Evolutionary conservation across 192 early-diverging fungal species (phyloP), one percentile per base, ranked within the genome.

Genomic region (Paraglomus occultum): DNA sequence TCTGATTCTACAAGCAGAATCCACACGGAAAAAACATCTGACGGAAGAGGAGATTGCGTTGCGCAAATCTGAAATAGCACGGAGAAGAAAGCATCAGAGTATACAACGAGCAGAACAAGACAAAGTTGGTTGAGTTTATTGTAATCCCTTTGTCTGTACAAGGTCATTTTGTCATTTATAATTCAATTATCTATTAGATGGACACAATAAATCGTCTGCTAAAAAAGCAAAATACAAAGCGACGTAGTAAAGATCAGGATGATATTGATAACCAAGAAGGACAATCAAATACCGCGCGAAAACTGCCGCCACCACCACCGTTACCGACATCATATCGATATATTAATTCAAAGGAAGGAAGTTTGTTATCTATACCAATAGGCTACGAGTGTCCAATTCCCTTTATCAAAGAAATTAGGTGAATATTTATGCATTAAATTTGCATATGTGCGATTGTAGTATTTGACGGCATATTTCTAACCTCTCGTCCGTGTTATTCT

Each of bases 141-240:
- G 31, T 31, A n/a, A 50, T 11, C 48, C 4, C 17, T 51, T 51
- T 51, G 42, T 17, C 39, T 44, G n/a, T 11, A 40, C 31, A 22
- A 31, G 39, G 7, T 60, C 2, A 0, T 42, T 17, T 6, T 42
- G 44, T 60, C 17, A 42, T 60, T 60, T 18, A 42, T 17, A 11
- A 15, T 1, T 0, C 8, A 54, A 57, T 47, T 17, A 18, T 10
- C n/a, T 57, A 9, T 75, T 80, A 88, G 75, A 79, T 78, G 62
- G 91, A 92, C 57, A 92, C 89, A 1, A 90, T 92, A 61, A 91
- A 92, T 71, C 78, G 88, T n/a, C 75, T 92, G 11, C 78, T 92
- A 45, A 92, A 92, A 73, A 92, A 92, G 70, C 91, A 92, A 74
- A 83, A 88, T 8, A 85, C 86, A 7, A 92, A 90, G 70, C 85